phyloP scores from a whole-genome alignment of 2,329 filamentous ascomycete species.

The Hypomyces rosellus region DNA sequence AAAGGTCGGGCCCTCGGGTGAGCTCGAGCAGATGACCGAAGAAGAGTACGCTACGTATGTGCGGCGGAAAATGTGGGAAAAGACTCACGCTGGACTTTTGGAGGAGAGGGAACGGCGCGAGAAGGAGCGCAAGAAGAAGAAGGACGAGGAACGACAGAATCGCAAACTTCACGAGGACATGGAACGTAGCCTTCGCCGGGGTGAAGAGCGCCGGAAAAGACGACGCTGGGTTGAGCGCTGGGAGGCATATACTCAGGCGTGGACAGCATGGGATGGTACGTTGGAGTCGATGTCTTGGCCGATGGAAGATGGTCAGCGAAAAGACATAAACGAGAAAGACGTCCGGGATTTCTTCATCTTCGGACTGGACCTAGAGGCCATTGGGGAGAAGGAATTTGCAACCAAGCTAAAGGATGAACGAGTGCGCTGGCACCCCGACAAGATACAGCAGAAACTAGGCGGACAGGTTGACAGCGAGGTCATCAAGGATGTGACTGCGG shows the following conservation, averaged over 20 bases:
- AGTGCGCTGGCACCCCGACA: conserved; percentile 95
- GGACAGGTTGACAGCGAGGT: conserved; percentile 63
- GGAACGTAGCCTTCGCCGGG: conserved; percentile 61
- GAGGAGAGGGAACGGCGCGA: conserved; percentile 65
- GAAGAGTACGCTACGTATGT: conserved; percentile 89
- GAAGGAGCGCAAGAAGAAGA: conserved; percentile 44
- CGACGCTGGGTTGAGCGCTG: conserved; percentile 55
- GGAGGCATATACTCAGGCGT: conserved; percentile 57
- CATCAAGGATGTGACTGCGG: conserved; percentile 75
- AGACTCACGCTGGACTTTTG: conserved; percentile 75
- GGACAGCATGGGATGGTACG: conserved; percentile 49
- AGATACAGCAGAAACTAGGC: conserved; percentile 85
- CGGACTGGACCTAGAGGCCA: conserved; percentile 36
- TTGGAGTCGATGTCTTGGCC: conserved; percentile 61
- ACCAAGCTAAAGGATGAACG: conserved; percentile 71
- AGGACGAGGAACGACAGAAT: conserved; percentile 44
- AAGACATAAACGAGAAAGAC: conserved; percentile 50
- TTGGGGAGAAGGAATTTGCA: conserved; percentile 40
- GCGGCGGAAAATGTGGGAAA: conserved; percentile 89
- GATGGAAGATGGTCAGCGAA: conserved; percentile 50
- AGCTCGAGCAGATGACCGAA: conserved; percentile 81
- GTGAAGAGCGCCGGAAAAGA: conserved; percentile 53
- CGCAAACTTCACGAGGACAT: conserved; percentile 55
- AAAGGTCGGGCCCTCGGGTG: conserved; percentile 37
- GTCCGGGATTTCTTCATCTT: conserved; percentile 64